Evolutionary conservation across 2,329 filamentous ascomycete species (phyloP).

Genomic region (Alternaria rosae): DNA sequence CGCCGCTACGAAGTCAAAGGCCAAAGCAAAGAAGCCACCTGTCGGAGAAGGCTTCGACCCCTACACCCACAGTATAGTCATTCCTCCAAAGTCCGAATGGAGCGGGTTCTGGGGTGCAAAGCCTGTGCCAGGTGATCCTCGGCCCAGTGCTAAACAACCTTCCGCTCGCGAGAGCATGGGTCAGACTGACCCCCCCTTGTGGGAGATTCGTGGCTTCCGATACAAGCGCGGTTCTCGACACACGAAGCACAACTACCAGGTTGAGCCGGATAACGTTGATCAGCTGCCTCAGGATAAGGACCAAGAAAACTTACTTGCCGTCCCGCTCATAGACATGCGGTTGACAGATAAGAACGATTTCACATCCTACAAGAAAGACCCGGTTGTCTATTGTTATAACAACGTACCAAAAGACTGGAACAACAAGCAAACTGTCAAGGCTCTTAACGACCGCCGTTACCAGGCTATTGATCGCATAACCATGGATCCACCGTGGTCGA

Average conservation of each 20-base stretch:
- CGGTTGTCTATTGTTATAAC: conserved; percentile 21
- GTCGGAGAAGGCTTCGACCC: conserved; percentile 13
- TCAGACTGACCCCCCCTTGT: conserved; percentile 29
- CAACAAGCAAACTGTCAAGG: conserved; percentile 29
- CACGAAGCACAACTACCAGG: conserved; percentile 18
- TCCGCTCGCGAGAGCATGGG: conserved; percentile 30
- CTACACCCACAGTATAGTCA: background rate
- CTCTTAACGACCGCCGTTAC: conserved; percentile 35
- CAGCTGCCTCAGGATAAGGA: conserved; percentile 15
- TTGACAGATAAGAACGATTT: conserved; percentile 1
- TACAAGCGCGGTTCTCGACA: conserved; percentile 27
- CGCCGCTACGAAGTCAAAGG: background rate
- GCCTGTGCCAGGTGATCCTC: conserved; percentile 21
- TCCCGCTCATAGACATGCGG: conserved; percentile 43
- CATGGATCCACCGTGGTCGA: conserved; percentile 24
- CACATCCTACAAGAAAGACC: conserved; percentile 10
- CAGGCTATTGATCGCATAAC: conserved; percentile 33
- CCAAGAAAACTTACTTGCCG: conserved; percentile 28
- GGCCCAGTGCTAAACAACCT: conserved; percentile 24
- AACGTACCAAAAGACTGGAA: conserved; percentile 36
- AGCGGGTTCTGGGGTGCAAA: conserved; percentile 29
- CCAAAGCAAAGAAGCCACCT: conserved; percentile 12
- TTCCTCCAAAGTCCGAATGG: background rate
- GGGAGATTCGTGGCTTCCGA: conserved; percentile 36
- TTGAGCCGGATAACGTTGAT: conserved; percentile 6